phyloP scores from a whole-genome alignment of 768 basidiomycete genomes.

The Boletus insuetus region DNA sequence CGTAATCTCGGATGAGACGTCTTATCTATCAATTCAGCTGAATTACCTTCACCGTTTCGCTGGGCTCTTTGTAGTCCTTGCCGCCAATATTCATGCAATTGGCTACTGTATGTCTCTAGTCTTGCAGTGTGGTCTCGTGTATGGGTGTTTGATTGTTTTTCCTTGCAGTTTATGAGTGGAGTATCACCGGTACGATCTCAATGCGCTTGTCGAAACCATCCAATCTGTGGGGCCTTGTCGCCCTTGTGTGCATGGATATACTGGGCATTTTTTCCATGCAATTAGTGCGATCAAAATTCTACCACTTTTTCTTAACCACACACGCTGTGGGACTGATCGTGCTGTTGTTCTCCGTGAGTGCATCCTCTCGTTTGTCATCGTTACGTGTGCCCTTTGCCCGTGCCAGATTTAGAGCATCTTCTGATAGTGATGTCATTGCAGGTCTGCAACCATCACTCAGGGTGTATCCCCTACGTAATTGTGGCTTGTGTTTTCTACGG shows the following conservation, averaged over 20 bases:
- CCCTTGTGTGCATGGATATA: conserved; percentile 48
- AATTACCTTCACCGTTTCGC: conserved; percentile 74
- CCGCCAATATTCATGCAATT: conserved; percentile 56
- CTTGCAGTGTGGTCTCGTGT: background rate
- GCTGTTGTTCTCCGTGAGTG: conserved; percentile 55
- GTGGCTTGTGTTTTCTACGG: conserved; percentile 49
- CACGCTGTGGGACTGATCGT: conserved; percentile 58
- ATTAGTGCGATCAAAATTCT: conserved; percentile 53
- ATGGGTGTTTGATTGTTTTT: background rate
- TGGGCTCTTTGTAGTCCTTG: conserved; percentile 54
- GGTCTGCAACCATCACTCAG: conserved; percentile 52
- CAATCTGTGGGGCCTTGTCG: conserved; percentile 50
- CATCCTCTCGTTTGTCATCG: background rate
- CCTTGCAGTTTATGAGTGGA: conserved; percentile 57
- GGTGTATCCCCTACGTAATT: conserved; percentile 52
- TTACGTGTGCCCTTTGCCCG: too few relatives aligned
- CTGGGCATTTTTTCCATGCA: conserved; percentile 62
- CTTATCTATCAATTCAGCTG: conserved; percentile 40
- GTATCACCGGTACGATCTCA: conserved; percentile 41
- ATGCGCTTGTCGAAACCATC: conserved; percentile 33
- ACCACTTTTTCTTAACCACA: conserved; percentile 62
- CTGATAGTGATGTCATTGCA: conserved; percentile 7
- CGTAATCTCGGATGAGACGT: background rate
- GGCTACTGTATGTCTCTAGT: conserved; percentile 47
- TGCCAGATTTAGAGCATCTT: background rate